phyloP scores from a whole-genome alignment of 768 basidiomycete species.

The Rhodotorula graminis region DNA sequence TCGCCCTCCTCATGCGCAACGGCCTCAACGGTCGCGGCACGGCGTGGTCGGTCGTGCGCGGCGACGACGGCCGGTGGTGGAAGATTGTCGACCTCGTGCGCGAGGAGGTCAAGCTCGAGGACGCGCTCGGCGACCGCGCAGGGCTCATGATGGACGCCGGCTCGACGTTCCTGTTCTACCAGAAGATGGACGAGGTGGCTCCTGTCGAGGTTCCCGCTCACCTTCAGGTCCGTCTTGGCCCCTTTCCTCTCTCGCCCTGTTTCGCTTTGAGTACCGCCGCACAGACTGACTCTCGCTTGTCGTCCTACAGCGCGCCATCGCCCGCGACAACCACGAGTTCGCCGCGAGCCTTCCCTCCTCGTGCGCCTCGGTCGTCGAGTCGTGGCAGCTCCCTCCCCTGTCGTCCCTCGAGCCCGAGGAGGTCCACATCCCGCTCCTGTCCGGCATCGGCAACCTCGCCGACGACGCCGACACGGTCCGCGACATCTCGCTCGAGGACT shows the following conservation, averaged over 20 bases:
- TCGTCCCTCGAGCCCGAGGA: background rate
- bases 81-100: slow-evolving; percentile 9
- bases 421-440: background rate
- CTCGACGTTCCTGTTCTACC: slow-evolving; percentile 24
- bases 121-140: slow-evolving; percentile 23
- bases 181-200: background rate
- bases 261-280: too few relatives aligned
- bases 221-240: background rate
- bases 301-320: slow-evolving; percentile 3
- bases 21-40: slow-evolving; percentile 30
- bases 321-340: slow-evolving; percentile 25
- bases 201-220: background rate
- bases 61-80: slow-evolving; percentile 20
- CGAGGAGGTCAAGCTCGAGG: slow-evolving; percentile 18
- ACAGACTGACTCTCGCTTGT: too few relatives aligned
- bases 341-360: background rate
- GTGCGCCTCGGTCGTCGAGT: background rate
- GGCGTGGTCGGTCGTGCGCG: slow-evolving; percentile 4
- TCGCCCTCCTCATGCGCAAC: slow-evolving; percentile 18
- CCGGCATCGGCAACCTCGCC: background rate
- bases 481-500: slow-evolving; percentile 7
- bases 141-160: slow-evolving; percentile 34
- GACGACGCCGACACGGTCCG: slow-evolving; percentile 9
- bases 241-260: too few relatives aligned
- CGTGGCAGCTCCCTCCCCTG: slow-evolving; percentile 14